Evolutionary conservation across 805 yeast genomes (phyloP).

Genomic region (Kodamaea hsintzibuensis): DNA sequence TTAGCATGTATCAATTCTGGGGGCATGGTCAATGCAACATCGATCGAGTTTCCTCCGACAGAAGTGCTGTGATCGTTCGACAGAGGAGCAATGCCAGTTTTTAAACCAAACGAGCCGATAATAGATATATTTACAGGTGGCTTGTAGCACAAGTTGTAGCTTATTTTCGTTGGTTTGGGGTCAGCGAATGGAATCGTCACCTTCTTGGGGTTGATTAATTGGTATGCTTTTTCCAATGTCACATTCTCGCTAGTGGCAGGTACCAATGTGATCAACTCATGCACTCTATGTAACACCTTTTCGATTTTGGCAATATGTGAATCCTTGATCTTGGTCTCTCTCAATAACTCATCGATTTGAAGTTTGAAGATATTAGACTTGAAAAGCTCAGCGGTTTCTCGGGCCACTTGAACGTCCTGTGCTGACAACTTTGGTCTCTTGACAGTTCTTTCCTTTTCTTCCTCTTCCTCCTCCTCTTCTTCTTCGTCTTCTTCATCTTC

Average conservation of each 20-base stretch:
- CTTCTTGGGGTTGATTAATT: conserved; percentile 49
- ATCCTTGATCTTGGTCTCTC: conserved; percentile 77
- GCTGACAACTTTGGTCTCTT: conserved; percentile 52
- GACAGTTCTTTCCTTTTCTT: conserved; percentile 8
- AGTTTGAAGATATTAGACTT: conserved; percentile 93
- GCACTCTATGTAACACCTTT: conserved; percentile 70
- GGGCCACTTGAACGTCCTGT: conserved; percentile 85
- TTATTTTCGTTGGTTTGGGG: conserved; percentile 75
- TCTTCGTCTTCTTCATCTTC: conserved; percentile 16
- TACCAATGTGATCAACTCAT: conserved; percentile 64
- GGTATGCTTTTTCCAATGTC: conserved; percentile 59
- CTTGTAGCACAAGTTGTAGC: conserved; percentile 67
- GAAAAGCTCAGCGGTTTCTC: conserved; percentile 92
- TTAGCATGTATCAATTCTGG: conserved; percentile 70
- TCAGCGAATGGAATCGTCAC: conserved; percentile 84
- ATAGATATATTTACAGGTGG: conserved; percentile 76
- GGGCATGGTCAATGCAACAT: conserved; percentile 85
- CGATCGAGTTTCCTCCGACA: conserved; percentile 49
- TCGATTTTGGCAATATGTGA: conserved; percentile 65
- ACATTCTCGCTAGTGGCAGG: conserved; percentile 52
- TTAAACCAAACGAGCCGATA: conserved; percentile 87
- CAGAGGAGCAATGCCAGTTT: conserved; percentile 58
- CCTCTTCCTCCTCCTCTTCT: conserved; percentile 10
- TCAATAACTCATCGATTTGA: conserved; percentile 87
- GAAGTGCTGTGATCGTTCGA: conserved; percentile 13